Conservation (phyloP, 2,329 filamentous ascomycete genomes). For the Harringtonia lauricola region DNA sequence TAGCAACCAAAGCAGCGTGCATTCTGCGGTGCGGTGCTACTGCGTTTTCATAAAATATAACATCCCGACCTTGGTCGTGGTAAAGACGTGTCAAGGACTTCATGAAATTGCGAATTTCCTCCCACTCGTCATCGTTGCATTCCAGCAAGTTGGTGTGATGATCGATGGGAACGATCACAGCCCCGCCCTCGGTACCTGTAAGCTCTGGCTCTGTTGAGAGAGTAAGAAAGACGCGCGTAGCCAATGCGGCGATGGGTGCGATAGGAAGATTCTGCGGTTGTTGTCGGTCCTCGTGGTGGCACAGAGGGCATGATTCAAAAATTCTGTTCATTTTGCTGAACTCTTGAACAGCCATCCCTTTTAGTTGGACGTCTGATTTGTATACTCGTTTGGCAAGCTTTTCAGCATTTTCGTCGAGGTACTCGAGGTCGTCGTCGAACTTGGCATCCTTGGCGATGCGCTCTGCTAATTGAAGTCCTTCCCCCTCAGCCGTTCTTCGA, state of each 20-base stretch:
- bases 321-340: conserved; percentile 84
- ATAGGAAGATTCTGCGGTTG: conserved; percentile 55
- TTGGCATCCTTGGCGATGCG: conserved; percentile 88
- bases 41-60: conserved; percentile 97
- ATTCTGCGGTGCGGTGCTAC: conserved; percentile 65
- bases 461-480: conserved; percentile 75
- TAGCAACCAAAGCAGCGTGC: conserved; percentile 76
- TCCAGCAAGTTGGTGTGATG: conserved; percentile 88
- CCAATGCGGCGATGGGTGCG: conserved; percentile 78
- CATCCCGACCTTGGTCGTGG: conserved; percentile 81
- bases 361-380: conserved; percentile 78
- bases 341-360: conserved; percentile 76
- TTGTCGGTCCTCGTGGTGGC: conserved; percentile 74
- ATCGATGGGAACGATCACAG: conserved; percentile 79
- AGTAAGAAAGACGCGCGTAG: conserved; percentile 76
- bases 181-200: conserved; percentile 56
- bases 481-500: conserved; percentile 63
- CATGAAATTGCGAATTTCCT: conserved; percentile 98
- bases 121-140: conserved; percentile 98
- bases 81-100: conserved; percentile 91
- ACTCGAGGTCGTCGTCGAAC: conserved; percentile 87
- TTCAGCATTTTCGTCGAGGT: conserved; percentile 91
- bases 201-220: conserved; percentile 84
- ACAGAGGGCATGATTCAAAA: conserved; percentile 80
- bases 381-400: conserved; percentile 82